phyloP scores from a whole-genome alignment of 139 green algal species.

The Haematococcus lacustris region DNA sequence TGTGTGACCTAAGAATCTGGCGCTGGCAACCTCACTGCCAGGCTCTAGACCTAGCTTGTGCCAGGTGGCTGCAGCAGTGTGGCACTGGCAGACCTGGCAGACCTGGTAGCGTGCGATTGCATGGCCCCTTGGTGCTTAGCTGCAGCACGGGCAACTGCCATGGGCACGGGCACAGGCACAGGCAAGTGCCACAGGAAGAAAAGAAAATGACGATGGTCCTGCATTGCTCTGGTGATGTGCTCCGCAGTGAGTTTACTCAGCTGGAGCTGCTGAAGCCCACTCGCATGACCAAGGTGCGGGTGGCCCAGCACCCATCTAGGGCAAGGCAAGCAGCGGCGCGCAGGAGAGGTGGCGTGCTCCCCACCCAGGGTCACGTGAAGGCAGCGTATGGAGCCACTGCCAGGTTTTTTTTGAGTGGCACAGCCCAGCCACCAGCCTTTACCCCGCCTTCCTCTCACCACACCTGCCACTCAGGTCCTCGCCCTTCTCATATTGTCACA shows the following conservation, averaged over 20 bases:
- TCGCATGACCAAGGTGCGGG: slow-evolving; percentile 47
- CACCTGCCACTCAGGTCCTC: too few species aligned
- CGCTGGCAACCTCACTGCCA: too few species aligned
- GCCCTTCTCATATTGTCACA: too few species aligned
- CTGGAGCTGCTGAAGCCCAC: slow-evolving; percentile 56
- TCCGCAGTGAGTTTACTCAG: slow-evolving; percentile 37
- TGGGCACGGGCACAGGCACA: not conserved
- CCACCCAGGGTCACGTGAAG: too few species aligned
- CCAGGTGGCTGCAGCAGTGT: not conserved
- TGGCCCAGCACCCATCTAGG: too few species aligned
- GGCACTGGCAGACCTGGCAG: not conserved
- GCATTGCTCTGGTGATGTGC: slow-evolving; percentile 1
- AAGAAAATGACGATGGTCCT: not conserved
- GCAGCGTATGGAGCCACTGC: too few species aligned
- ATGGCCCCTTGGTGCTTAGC: not conserved
- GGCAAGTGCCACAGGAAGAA: not conserved
- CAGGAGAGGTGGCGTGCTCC: too few species aligned
- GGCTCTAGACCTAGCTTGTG: not conserved
- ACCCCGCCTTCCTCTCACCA: too few species aligned
- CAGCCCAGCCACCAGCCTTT: too few species aligned
- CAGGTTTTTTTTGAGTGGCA: too few species aligned
- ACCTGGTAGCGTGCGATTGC: not conserved
- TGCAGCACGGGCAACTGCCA: not conserved
- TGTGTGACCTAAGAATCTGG: too few species aligned
- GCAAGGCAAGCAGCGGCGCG: too few species aligned